A percentile compares a stretch with the other conserved stretches of the same genome.
Evolutionary conservation across 768 basidiomycete species (phyloP).

Genomic region (Collybia nuda): DNA sequence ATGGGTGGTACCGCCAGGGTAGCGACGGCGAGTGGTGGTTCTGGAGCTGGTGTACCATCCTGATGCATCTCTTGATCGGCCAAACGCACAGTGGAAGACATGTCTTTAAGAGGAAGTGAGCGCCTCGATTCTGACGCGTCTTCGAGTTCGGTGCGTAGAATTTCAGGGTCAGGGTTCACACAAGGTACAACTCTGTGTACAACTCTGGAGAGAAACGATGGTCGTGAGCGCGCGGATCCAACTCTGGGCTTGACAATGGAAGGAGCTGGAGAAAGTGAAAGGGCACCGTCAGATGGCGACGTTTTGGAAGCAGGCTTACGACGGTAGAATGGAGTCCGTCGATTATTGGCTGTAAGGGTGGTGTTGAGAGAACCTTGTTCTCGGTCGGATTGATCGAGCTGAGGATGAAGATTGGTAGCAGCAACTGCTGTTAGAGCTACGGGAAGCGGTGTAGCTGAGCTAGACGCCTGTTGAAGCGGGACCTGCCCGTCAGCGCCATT

Average conservation of each 20-base stretch:
- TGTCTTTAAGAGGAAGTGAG: slow-evolving; percentile 6
- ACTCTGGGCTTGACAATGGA: slow-evolving; percentile 29
- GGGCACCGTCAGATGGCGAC: slow-evolving; percentile 30
- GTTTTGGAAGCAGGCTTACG: slow-evolving; percentile 36
- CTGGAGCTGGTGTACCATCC: slow-evolving; percentile 10
- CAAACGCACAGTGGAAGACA: neutral
- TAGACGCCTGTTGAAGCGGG: slow-evolving; percentile 11
- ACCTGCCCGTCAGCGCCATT: slow-evolving; percentile 19
- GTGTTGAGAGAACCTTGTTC: slow-evolving; percentile 42
- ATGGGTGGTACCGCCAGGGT: slow-evolving; percentile 18
- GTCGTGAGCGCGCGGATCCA: slow-evolving; percentile 10
- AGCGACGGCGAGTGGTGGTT: slow-evolving; percentile 6
- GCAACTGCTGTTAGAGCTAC: slow-evolving; percentile 10
- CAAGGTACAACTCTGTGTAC: slow-evolving; percentile 37
- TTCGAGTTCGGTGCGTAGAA: slow-evolving; percentile 12
- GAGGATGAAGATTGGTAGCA: slow-evolving; percentile 15
- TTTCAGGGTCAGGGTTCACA: slow-evolving; percentile 21
- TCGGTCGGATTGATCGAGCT: slow-evolving; percentile 27
- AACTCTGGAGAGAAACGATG: slow-evolving; percentile 30
- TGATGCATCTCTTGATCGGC: slow-evolving; percentile 15
- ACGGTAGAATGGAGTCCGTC: slow-evolving; percentile 43
- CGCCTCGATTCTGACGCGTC: slow-evolving; percentile 7
- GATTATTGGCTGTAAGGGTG: slow-evolving; percentile 33
- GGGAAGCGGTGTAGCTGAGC: slow-evolving; percentile 12
- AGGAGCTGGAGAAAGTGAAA: slow-evolving; percentile 29